Conservation (phyloP, 768 basidiomycete species). For the Kwoniella sp. region DNA sequence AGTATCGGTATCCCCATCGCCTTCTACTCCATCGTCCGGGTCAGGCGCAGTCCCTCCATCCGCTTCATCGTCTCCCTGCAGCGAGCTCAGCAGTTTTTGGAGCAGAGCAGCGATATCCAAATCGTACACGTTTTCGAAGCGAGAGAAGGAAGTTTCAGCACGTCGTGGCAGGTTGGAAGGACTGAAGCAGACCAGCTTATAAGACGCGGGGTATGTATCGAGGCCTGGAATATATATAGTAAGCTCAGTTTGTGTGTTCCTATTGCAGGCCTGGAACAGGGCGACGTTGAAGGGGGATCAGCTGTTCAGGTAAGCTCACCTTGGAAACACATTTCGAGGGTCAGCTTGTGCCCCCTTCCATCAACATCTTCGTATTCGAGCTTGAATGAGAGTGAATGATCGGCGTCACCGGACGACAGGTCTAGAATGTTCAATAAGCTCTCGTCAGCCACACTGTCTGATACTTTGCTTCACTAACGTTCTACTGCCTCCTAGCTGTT, state of each 20-base stretch:
- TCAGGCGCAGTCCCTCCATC: constrained; percentile 24
- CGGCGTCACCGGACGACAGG: constrained; percentile 22
- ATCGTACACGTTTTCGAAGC: constrained; percentile 30
- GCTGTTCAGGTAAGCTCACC: constrained; percentile 17
- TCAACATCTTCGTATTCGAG: constrained; percentile 37
- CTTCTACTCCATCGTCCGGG: constrained; percentile 9
- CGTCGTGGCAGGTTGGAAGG: constrained; percentile 2
- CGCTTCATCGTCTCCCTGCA: constrained; percentile 46
- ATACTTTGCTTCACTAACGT: no score
- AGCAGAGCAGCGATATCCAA: constrained; percentile 23
- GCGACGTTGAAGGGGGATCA: neutral
- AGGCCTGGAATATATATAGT: no score
- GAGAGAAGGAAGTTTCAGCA: constrained; percentile 21
- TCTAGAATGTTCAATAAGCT: constrained; percentile 2
- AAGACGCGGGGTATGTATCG: constrained; percentile 21
- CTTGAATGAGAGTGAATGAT: constrained; percentile 22
- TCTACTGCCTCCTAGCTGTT: no score
- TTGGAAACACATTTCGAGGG: constrained; percentile 26
- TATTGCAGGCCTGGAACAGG: neutral
- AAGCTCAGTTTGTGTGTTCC: no score
- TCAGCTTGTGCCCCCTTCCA: constrained; percentile 8
- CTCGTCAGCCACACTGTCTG: constrained; percentile 9
- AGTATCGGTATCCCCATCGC: constrained; percentile 5
- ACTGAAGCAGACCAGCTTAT: constrained; percentile 11
- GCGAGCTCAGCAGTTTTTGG: constrained; percentile 18